phyloP scores from a whole-genome alignment of 106 monocot genomes.

The Allium fistulosum region DNA sequence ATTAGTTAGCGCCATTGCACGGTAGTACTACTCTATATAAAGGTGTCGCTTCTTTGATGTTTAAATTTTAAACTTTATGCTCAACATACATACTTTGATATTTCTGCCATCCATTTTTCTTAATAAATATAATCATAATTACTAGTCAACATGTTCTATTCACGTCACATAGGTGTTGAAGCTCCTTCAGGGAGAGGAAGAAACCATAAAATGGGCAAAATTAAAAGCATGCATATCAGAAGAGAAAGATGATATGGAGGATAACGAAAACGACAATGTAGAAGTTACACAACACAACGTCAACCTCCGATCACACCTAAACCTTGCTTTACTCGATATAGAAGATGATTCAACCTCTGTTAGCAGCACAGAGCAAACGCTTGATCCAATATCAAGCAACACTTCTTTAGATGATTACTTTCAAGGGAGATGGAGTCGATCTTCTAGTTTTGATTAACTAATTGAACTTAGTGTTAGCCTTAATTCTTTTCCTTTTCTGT shows the following conservation, averaged over 20 bases:
- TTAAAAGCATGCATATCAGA: slow-evolving; percentile 19
- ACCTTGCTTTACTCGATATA: slow-evolving; percentile 63
- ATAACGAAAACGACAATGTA: slow-evolving; percentile 30
- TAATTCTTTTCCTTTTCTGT: background rate
- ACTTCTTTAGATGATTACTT: slow-evolving; percentile 66
- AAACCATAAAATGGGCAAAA: slow-evolving; percentile 11
- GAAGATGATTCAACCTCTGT: slow-evolving; percentile 54
- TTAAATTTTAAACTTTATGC: too few species aligned
- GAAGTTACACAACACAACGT: slow-evolving; percentile 5
- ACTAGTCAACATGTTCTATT: background rate
- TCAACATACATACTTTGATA: background rate
- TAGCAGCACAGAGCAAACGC: slow-evolving; percentile 41
- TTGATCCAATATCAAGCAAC: slow-evolving; percentile 26
- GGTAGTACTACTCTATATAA: background rate
- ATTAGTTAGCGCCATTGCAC: background rate
- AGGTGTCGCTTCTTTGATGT: too few species aligned
- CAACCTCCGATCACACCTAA: slow-evolving; percentile 58
- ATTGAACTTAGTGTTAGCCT: background rate
- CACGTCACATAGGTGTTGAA: slow-evolving; percentile 41
- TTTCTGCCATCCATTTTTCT: background rate
- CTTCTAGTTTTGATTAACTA: slow-evolving; percentile 65
- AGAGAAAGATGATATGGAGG: slow-evolving; percentile 33
- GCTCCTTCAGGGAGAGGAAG: slow-evolving; percentile 66
- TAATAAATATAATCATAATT: background rate
- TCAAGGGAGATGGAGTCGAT: slow-evolving; percentile 56